These are phyloP conservation scores for Croton laevigatus DNA, from an alignment of 441 rosid genomes.

Conservation along the genomic window DNA sequence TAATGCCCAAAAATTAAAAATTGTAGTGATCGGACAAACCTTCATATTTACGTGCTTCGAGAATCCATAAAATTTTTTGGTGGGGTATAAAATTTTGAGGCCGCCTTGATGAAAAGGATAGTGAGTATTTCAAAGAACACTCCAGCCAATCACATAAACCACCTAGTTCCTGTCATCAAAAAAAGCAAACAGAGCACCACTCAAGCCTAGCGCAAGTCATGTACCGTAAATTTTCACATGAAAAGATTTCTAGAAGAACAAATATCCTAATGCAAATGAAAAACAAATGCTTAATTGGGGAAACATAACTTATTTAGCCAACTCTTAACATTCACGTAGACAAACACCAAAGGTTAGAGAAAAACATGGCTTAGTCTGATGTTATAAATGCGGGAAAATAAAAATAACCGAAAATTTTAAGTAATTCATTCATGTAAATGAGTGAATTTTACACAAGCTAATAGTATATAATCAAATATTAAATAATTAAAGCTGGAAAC, in stretches of 20 bases:
- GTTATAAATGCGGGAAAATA: neutral
- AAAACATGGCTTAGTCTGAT: neutral
- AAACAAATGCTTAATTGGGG: neutral
- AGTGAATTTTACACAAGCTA: neutral
- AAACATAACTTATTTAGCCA: neutral
- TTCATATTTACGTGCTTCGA: slow-evolving; percentile 69
- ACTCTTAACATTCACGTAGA: neutral
- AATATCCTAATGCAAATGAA: neutral
- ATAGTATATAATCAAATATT: neutral
- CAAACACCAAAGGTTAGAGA: neutral
- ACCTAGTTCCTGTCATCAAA: slow-evolving; percentile 46
- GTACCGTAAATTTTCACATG: neutral
- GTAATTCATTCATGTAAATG: neutral
- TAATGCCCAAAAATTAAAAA: neutral
- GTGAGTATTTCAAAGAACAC: slow-evolving; percentile 51
- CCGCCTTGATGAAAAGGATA: slow-evolving; percentile 63
- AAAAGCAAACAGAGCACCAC: slow-evolving; percentile 7
- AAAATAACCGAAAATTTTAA: neutral
- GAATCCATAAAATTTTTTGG: slow-evolving; percentile 75
- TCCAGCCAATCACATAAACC: slow-evolving; percentile 46
- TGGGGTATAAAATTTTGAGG: slow-evolving; percentile 83
- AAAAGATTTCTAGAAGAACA: neutral
- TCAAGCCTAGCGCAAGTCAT: neutral
- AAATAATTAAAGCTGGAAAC: neutral
- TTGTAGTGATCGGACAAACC: slow-evolving; percentile 34